Conservation (phyloP, 441 rosid species). For the Populus trichocarpa region DNA sequence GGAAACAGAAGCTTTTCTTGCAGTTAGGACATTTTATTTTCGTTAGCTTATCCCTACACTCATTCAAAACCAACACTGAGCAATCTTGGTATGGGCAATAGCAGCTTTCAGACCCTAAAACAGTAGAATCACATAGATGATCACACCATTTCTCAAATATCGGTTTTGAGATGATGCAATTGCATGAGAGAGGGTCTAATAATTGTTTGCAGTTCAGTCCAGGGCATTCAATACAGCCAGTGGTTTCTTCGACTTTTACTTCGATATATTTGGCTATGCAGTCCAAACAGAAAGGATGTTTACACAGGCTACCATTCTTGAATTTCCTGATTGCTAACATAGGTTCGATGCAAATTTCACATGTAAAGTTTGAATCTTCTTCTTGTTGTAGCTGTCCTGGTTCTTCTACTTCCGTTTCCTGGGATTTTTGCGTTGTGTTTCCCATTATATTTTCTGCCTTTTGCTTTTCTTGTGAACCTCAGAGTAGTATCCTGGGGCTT, state of each 20-base stretch:
- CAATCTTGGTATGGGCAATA: conserved; percentile 24
- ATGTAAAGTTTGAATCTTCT: conserved; percentile 14
- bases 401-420: conserved; percentile 3
- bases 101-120: conserved; percentile 9
- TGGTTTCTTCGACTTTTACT: conserved; percentile 10
- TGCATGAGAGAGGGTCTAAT: conserved; percentile 18
- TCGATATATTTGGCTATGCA: conserved; percentile 26
- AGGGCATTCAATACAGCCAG: conserved; percentile 21
- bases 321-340: conserved; percentile 12
- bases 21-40: conserved; percentile 24
- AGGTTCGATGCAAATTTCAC: conserved; percentile 29
- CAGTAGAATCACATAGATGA: conserved; percentile 3
- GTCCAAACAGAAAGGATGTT: conserved; percentile 23
- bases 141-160: conserved; percentile 23
- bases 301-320: conserved; percentile 12
- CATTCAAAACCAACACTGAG: conserved; percentile 19
- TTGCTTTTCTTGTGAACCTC: background rate
- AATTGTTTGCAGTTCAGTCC: background rate
- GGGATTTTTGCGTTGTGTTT: background rate
- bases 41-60: conserved; percentile 12
- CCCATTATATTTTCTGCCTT: conserved; percentile 10
- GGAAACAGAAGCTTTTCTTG: conserved; percentile 21
- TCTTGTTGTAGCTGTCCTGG: background rate
- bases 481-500: background rate
- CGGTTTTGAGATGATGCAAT: background rate